These are phyloP conservation scores for Sphagnum contortum DNA, from an alignment of 225 moss, liverwort and hornwort species.

Conservation along the genomic window DNA sequence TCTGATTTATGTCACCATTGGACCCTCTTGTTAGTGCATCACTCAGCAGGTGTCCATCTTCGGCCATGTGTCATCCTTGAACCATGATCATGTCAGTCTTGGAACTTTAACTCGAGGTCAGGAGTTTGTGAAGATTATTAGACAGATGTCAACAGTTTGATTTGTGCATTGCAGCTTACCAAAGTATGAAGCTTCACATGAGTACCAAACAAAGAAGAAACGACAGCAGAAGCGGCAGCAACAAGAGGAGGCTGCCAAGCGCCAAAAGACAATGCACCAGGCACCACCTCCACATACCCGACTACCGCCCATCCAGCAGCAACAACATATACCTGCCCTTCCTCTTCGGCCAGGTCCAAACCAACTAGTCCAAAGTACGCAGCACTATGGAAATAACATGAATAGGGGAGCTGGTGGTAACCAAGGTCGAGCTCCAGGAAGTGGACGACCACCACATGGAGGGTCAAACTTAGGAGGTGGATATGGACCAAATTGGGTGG, in stretches of 20 bases:
- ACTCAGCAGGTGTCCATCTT: too few relatives aligned
- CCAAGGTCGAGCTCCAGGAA: slow-evolving; percentile 57
- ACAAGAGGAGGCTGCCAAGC: slow-evolving; percentile 76
- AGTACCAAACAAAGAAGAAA: slow-evolving; percentile 90
- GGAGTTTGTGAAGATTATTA: too few relatives aligned
- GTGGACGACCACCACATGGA: slow-evolving; percentile 63
- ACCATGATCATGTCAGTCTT: too few relatives aligned
- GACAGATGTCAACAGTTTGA: too few relatives aligned
- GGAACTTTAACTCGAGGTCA: too few relatives aligned
- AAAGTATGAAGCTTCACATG: slow-evolving; percentile 83
- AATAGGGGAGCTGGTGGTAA: slow-evolving; percentile 57
- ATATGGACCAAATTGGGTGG: slow-evolving; percentile 57
- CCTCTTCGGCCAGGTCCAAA: slow-evolving; percentile 48
- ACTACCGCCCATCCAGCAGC: slow-evolving; percentile 42
- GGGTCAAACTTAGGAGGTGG: slow-evolving; percentile 56
- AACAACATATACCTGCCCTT: slow-evolving; percentile 7
- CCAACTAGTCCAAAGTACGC: slow-evolving; percentile 47
- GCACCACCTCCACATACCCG: slow-evolving; percentile 47
- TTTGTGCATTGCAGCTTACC: slow-evolving; percentile 41
- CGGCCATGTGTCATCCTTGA: too few relatives aligned
- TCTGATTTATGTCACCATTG: too few relatives aligned
- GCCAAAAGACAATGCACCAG: slow-evolving; percentile 68
- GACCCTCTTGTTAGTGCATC: too few relatives aligned
- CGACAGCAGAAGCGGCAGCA: slow-evolving; percentile 79
- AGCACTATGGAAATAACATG: slow-evolving; percentile 40